Evolutionary conservation across 2,329 filamentous ascomycete genomes (phyloP).

Genomic region (Arthroderma uncinatum): DNA sequence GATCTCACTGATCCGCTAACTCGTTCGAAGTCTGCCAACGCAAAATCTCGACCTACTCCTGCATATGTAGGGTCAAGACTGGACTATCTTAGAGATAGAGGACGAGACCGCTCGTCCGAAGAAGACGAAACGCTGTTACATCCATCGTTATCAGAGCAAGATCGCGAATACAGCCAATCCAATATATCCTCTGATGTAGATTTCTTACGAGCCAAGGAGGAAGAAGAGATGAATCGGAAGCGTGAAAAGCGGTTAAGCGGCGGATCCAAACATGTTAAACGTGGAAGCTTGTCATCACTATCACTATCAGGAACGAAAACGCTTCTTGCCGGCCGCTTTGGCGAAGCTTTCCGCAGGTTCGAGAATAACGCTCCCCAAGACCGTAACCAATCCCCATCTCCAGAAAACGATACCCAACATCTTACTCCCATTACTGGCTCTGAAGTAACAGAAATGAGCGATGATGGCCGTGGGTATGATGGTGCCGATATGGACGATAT

Average conservation of each 20-base stretch:
- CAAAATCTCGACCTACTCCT: constrained; percentile 63
- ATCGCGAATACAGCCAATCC: constrained; percentile 30
- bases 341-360: constrained; percentile 86
- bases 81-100: constrained; percentile 70
- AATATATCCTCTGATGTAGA: constrained; percentile 71
- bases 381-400: constrained; percentile 35
- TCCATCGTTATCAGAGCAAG: constrained; percentile 26
- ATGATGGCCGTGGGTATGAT: constrained; percentile 51
- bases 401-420: constrained; percentile 33
- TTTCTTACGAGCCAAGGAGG: constrained; percentile 66
- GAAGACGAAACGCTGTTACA: constrained; percentile 27
- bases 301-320: constrained; percentile 65
- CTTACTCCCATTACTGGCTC: constrained; percentile 65
- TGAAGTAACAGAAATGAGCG: constrained; percentile 57
- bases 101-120: constrained; percentile 42
- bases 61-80: constrained; percentile 73
- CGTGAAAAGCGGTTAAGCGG: constrained; percentile 46
- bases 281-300: constrained; percentile 58
- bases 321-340: constrained; percentile 77
- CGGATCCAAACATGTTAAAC: constrained; percentile 54
- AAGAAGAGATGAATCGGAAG: constrained; percentile 48
- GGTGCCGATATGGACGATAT: constrained; percentile 56
- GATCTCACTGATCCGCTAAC: constrained; percentile 50
- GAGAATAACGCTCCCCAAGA: constrained; percentile 46
- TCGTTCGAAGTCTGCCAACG: constrained; percentile 53